Percentiles rank a stretch among this genome's conserved stretches.
Evolutionary conservation across 257 asterid species (phyloP).

Genomic region (Perilla frutescens): DNA sequence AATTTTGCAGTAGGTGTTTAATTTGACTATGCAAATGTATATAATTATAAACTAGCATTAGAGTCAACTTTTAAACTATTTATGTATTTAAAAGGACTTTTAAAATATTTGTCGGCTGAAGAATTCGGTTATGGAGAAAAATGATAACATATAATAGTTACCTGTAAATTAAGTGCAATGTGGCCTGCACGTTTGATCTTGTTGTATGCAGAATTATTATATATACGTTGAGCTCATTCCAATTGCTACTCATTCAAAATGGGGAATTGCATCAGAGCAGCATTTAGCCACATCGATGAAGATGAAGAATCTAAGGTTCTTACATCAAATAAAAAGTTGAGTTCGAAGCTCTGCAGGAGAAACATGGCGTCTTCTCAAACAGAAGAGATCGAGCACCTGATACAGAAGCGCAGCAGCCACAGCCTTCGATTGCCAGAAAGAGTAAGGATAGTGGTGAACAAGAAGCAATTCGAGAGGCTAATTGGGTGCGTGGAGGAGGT

Average conservation of each 20-base stretch:
- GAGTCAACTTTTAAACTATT: conserved; percentile 28
- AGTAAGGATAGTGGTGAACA: conserved; percentile 47
- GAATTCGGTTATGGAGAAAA: neutral
- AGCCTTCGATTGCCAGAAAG: conserved; percentile 1
- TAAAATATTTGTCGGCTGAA: neutral
- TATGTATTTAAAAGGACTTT: neutral
- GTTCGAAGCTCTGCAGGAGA: neutral
- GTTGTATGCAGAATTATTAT: neutral
- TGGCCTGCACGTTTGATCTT: conserved; percentile 37
- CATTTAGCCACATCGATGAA: neutral
- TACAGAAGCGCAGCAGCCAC: neutral
- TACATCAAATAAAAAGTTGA: neutral
- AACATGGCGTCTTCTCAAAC: neutral
- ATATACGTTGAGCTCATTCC: conserved; percentile 4
- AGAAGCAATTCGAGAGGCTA: conserved; percentile 44
- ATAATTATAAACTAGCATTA: conserved; percentile 17
- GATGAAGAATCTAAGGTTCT: neutral
- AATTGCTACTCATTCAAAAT: conserved; percentile 27
- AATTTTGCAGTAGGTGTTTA: conserved; percentile 13
- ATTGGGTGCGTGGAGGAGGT: conserved; percentile 2
- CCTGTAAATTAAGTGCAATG: neutral
- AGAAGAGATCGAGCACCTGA: conserved; percentile 12
- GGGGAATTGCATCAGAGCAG: conserved; percentile 41
- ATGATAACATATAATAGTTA: neutral
- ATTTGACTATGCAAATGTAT: conserved; percentile 22